Base-by-base conservation (phyloP, 192 early-diverging fungal species). In the Coemansia sp. region DNA sequence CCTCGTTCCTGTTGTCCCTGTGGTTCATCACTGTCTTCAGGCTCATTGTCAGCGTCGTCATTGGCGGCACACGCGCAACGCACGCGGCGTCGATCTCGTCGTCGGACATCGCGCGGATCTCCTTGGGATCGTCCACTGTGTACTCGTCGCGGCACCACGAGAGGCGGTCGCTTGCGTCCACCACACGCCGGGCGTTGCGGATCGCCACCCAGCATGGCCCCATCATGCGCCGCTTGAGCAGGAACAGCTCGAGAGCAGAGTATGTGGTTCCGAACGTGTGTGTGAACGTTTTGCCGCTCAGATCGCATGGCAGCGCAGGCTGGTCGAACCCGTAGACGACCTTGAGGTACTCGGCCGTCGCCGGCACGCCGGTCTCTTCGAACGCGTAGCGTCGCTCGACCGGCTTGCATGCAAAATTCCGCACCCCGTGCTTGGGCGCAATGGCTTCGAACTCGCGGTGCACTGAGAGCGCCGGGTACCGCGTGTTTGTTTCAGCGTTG, bases 161-260 rank as follows among this genome's bases (percentile, higher is more conserved):
- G 38, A 90, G 59, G 71, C 88, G 78, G n/a, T 61, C 68, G 41
- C 66, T 39, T 18, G 49, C 10, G 4, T 88, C 66, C 20, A 78
- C 69, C 14, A 26, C 46, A n/a, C 35, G 30, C 12, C 26, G 26
- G 0, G 90, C 85, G 21, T 92, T 65, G 39, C 76, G 81, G 33
- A 98, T 86, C 15, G 85, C 71, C 0, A 99, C 78, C 98, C 98
- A 99, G 63, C 90, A 92, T 7, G 98, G 98, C 1, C 98, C 98
- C 94, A 95, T 98, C 30, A 99, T 78, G 62, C 93, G 89, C 23
- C 96, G 87, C 77, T 98, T 95, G 24, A 96, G 86, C n/a, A 98
- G 72, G 53, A 99, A 91, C 26, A 92, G 87, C 78, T 99, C 98
- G n/a, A 98, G 80, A 1, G 94, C 91, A 45, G 81, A 88, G 14